phyloP scores from a whole-genome alignment of 2,329 filamentous ascomycete genomes.

The Sphaerulina populicola region DNA sequence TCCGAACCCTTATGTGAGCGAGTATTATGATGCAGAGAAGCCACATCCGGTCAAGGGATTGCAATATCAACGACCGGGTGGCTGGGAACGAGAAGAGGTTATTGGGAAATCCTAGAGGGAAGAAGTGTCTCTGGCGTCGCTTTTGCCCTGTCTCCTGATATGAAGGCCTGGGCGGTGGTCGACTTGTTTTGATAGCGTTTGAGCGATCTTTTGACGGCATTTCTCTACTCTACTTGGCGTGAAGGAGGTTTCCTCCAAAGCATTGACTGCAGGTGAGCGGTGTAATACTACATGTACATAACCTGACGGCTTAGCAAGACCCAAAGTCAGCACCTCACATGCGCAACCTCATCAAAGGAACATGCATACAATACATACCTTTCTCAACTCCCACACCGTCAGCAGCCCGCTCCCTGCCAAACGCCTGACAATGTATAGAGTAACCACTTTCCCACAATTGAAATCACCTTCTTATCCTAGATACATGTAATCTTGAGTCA shows the following conservation, averaged over 20 bases:
- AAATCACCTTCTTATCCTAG: neutral
- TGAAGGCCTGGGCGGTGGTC: neutral
- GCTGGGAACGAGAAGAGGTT: slow-evolving; percentile 78
- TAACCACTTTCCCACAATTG: neutral
- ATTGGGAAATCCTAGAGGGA: slow-evolving; percentile 36
- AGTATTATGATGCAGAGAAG: slow-evolving; percentile 61
- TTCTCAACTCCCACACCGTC: no score
- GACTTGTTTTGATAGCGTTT: neutral
- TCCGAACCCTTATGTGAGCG: slow-evolving; percentile 83
- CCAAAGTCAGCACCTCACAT: no score
- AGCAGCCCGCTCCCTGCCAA: neutral
- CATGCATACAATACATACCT: no score
- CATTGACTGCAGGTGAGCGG: no score
- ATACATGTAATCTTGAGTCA: no score
- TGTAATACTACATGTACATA: no score
- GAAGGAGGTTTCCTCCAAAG: neutral
- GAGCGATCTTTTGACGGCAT: neutral
- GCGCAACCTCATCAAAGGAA: no score
- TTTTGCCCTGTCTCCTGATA: neutral
- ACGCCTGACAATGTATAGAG: neutral
- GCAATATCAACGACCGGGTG: slow-evolving; percentile 55
- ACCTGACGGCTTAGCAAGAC: no score
- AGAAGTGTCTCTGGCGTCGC: no score
- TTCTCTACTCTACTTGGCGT: neutral
- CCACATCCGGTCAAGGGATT: slow-evolving; percentile 64